Evolutionary conservation across 768 basidiomycete species (phyloP), one percentile per base, ranked within the genome.

Genomic region (Psilocybe subaeruginosa): DNA sequence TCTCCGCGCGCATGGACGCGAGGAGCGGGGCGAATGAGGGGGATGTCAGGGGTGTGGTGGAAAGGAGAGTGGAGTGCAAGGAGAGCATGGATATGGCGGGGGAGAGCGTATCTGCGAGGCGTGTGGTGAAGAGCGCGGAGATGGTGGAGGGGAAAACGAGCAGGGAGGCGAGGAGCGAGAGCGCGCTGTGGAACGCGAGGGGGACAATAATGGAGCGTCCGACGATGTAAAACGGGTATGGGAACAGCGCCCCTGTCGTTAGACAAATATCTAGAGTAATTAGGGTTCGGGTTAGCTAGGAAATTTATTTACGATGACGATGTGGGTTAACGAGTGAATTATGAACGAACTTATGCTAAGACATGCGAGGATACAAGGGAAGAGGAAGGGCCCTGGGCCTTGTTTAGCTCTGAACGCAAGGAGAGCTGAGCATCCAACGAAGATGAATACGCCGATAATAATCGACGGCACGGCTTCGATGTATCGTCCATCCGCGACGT

Each of bases 71-170:
- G 19, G 73, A 73, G 60, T 91, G 88, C 8, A 80, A 70, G 6
- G 73, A 71, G 35, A 87, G 76, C 3, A 80, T 74, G 1, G 71
- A 70, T 16, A 76, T 68, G 8, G 91, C 73, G 0, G 87, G 85
- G 3, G 72, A 62, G 11, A 90, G 71, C 6, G 86, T 80, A 3
- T 60, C 73, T 46, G 77, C 75, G 1, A 91, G 73, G 6, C 81
- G 76, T 16, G 68, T 74, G 2, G 85, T 83, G 67, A 88, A 91
- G 50, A 80, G 74, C 0, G 86, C 74, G 0, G 90, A 87, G 45
- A 89, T 77, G 1, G 89, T 84, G 0, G 77, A 75, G 0, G 91
- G 90, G 71, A 91, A 91, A 47, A 92, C 72, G 33, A 82, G 9
- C 3, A 86, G 70, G 2, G 87, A 85, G 4, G 74, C 67, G 2